These are phyloP conservation scores for Colletotrichum sp. DNA, from an alignment of 2,329 filamentous ascomycete species.

Conservation along the genomic window DNA sequence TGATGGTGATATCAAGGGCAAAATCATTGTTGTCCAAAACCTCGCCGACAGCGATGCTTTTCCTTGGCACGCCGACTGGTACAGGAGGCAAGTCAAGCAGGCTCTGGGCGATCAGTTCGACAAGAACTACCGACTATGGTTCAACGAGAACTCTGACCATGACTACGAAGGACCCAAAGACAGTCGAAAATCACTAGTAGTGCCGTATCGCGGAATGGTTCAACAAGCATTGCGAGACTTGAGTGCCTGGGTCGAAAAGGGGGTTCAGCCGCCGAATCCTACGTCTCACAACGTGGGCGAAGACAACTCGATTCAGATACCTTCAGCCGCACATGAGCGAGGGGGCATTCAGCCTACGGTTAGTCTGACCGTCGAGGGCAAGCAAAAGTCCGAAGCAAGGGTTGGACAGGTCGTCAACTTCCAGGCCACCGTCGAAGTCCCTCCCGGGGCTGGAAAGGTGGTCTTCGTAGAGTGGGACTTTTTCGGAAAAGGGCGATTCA, in stretches of 20 bases:
- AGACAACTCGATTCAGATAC: constrained; percentile 16
- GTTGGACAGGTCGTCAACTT: constrained; percentile 4
- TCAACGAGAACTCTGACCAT: constrained; percentile 25
- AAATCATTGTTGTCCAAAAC: constrained; percentile 26
- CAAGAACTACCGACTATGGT: constrained; percentile 25
- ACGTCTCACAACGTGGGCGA: constrained; percentile 12
- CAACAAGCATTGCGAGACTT: constrained; percentile 26
- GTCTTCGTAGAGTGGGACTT: constrained; percentile 24
- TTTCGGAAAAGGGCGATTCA: background rate
- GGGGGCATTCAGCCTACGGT: constrained; percentile 25
- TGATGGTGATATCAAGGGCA: constrained; percentile 20
- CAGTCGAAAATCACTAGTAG: background rate
- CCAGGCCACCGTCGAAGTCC: background rate
- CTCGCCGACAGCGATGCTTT: constrained; percentile 26
- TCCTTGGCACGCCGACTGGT: constrained; percentile 29
- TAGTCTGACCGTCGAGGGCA: background rate
- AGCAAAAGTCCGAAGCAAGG: background rate
- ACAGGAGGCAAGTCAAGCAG: constrained; percentile 15
- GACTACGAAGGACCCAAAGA: background rate
- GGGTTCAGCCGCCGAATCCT: background rate
- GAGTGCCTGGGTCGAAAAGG: constrained; percentile 23
- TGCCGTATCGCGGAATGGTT: constrained; percentile 19
- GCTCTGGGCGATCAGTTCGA: constrained; percentile 8
- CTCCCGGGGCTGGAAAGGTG: constrained; percentile 13
- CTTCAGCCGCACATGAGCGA: constrained; percentile 1